Evolutionary conservation across 306 rosid genomes (phyloP).

Genomic region (Myrica gale): DNA sequence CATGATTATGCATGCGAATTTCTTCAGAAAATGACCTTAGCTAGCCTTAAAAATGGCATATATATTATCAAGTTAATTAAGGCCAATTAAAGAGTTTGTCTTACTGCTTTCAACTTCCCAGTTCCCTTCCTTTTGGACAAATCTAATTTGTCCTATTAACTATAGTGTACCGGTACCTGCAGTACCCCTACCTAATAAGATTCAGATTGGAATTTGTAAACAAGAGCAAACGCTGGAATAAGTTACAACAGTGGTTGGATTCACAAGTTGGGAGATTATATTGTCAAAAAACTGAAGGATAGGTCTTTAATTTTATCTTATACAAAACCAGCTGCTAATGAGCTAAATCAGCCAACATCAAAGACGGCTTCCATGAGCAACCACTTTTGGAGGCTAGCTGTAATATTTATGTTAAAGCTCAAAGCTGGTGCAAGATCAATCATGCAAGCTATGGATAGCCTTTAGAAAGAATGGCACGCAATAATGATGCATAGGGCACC

Average conservation of each 20-base stretch:
- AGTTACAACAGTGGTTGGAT: not conserved
- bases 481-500: constrained; percentile 29
- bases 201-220: too few relatives aligned
- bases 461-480: constrained; percentile 33
- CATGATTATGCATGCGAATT: not conserved
- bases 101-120: not conserved
- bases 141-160: too few relatives aligned
- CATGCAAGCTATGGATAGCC: constrained; percentile 31
- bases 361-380: not conserved
- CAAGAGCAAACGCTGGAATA: not conserved
- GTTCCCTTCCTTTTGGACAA: not conserved
- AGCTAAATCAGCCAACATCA: not conserved
- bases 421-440: constrained; percentile 15
- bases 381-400: not conserved
- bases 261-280: not conserved
- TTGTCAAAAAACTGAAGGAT: constrained; percentile 7
- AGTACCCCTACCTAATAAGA: too few relatives aligned
- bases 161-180: too few relatives aligned
- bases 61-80: not conserved
- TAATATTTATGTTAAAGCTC: not conserved
- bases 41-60: not conserved
- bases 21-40: not conserved
- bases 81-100: not conserved
- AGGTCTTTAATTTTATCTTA: constrained; percentile 6
- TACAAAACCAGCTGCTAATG: not conserved